phyloP scores from a whole-genome alignment of 495 filamentous ascomycete species.

The Mycothermus thermophilus region DNA sequence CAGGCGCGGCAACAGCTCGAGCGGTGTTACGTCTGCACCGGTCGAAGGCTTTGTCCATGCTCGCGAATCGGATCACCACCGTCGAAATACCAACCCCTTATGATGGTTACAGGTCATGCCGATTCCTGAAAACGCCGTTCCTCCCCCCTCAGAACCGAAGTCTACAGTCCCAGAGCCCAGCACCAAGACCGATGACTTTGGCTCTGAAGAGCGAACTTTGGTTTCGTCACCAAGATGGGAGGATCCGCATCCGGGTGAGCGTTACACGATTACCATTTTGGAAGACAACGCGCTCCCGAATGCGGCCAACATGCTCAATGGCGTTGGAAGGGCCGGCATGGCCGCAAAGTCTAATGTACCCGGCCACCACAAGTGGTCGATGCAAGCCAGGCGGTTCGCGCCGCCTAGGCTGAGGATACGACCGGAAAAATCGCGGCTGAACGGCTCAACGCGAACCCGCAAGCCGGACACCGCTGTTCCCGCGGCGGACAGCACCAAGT shows the following conservation, averaged over 20 bases:
- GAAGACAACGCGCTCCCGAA: constrained; percentile 16
- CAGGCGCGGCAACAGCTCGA: constrained; percentile 27
- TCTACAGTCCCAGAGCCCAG: constrained; percentile 9
- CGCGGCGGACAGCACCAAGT: constrained; percentile 10
- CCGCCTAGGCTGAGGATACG: constrained; percentile 16
- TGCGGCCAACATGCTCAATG: constrained; percentile 20
- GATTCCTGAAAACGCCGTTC: constrained; percentile 25
- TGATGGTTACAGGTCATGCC: constrained; percentile 43
- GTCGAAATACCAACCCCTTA: constrained; percentile 27
- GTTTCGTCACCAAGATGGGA: no score
- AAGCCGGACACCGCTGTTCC: background rate
- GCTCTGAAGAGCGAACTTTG: no score
- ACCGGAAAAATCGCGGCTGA: constrained; percentile 16
- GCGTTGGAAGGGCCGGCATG: constrained; percentile 33
- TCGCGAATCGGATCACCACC: constrained; percentile 17
- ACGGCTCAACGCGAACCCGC: background rate
- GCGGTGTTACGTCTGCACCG: constrained; percentile 17
- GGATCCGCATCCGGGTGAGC: constrained; percentile 33
- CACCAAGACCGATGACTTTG: constrained; percentile 4
- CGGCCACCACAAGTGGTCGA: constrained; percentile 9
- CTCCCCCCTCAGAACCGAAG: constrained; percentile 10
- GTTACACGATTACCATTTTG: constrained; percentile 21
- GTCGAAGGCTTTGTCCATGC: constrained; percentile 13
- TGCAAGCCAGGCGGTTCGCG: constrained; percentile 14
- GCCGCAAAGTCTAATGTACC: constrained; percentile 36